These are phyloP conservation scores for Candida sp. DNA, from an alignment of 1,139 yeast species.

Conservation along the genomic window DNA sequence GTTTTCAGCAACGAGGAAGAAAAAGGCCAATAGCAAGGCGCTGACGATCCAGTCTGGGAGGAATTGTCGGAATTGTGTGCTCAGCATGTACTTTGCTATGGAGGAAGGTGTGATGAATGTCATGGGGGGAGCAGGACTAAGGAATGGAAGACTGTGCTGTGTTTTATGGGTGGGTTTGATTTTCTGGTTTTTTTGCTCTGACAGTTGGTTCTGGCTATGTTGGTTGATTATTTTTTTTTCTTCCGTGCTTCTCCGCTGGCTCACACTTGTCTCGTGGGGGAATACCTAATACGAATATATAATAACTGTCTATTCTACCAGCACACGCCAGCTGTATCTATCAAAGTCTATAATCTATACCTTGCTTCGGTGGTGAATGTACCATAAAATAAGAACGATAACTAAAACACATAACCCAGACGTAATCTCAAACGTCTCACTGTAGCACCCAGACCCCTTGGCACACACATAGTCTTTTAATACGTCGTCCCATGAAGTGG, in stretches of 20 bases:
- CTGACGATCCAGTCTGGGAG: conserved; percentile 37
- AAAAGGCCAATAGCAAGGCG: conserved; percentile 24
- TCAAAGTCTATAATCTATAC: conserved; percentile 3
- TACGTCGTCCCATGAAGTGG: conserved; percentile 27
- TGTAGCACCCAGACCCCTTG: conserved; percentile 44
- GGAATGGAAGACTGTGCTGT: too few relatives aligned
- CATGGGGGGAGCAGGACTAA: neutral
- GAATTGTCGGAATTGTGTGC: conserved; percentile 18
- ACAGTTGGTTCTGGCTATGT: too few relatives aligned
- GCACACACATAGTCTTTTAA: conserved; percentile 31
- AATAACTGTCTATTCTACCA: too few relatives aligned
- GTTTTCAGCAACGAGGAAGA: conserved; percentile 37
- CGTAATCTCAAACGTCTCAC: conserved; percentile 39
- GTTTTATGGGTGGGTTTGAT: too few relatives aligned
- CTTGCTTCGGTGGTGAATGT: conserved; percentile 21
- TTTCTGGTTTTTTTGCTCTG: too few relatives aligned
- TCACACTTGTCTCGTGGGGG: too few relatives aligned
- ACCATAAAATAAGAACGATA: conserved; percentile 23
- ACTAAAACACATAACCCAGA: conserved; percentile 29
- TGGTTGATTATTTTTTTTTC: too few relatives aligned
- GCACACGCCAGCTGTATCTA: neutral
- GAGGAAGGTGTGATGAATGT: conserved; percentile 12
- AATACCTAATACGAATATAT: too few relatives aligned
- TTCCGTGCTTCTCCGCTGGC: too few relatives aligned
- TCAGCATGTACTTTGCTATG: conserved; percentile 7